phyloP scores from a whole-genome alignment of 2,329 filamentous ascomycete species.

The Cryphonectria radicalis region DNA sequence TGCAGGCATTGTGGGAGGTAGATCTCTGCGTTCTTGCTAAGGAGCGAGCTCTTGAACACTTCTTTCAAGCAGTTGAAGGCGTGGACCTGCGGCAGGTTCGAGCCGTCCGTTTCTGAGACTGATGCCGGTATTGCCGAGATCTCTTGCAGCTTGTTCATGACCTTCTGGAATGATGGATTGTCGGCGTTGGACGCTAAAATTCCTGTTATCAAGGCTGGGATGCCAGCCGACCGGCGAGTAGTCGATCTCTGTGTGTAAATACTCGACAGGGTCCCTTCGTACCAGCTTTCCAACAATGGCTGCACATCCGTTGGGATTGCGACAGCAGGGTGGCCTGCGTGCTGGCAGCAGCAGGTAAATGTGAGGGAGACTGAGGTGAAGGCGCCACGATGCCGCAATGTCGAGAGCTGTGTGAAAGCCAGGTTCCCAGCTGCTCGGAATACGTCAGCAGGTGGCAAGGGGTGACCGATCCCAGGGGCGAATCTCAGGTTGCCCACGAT shows the following conservation, averaged over 20 bases:
- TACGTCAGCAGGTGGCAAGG: conserved; percentile 55
- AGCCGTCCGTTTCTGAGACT: conserved; percentile 62
- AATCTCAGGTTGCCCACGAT: conserved; percentile 61
- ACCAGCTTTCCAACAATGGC: conserved; percentile 69
- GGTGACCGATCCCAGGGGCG: conserved; percentile 45
- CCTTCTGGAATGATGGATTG: conserved; percentile 64
- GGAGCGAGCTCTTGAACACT: conserved; percentile 80
- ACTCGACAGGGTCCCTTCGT: conserved; percentile 69
- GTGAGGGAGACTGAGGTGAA: conserved; percentile 92
- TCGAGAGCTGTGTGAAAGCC: conserved; percentile 81
- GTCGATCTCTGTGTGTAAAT: conserved; percentile 79
- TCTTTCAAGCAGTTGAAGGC: conserved; percentile 93
- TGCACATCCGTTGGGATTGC: conserved; percentile 41
- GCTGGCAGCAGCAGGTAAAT: conserved; percentile 78
- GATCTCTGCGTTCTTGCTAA: conserved; percentile 73
- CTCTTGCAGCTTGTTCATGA: conserved; percentile 64
- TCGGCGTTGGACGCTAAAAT: conserved; percentile 70
- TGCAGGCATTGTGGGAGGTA: conserved; percentile 76
- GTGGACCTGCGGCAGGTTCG: conserved; percentile 86
- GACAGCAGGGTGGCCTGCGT: conserved; percentile 53
- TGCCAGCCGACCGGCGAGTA: conserved; percentile 87
- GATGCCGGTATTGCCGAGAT: conserved; percentile 61
- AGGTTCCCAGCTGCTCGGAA: conserved; percentile 72
- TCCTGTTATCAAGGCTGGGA: conserved; percentile 84
- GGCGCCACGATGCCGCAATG: conserved; percentile 85